Percentiles rank a stretch among this genome's conserved stretches.
These are phyloP conservation scores for Nannochloropsis gaditana DNA, from an alignment of 108 stramenopile genomes.

Conservation along the genomic window DNA sequence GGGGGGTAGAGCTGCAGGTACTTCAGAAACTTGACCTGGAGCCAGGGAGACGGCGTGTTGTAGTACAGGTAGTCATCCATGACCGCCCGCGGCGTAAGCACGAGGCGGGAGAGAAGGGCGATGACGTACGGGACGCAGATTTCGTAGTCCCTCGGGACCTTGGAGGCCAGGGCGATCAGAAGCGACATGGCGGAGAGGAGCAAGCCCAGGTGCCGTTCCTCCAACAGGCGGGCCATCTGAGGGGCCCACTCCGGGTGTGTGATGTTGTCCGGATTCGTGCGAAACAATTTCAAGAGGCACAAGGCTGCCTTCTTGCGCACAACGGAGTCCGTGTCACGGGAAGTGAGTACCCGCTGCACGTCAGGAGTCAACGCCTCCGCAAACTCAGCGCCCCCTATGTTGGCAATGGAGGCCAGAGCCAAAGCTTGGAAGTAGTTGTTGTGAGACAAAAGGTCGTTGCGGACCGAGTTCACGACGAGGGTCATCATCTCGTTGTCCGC, in stretches of 20 bases:
- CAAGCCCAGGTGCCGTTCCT: constrained; percentile 82
- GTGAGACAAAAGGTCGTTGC: constrained; percentile 50
- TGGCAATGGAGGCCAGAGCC: constrained; percentile 72
- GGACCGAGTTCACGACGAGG: constrained; percentile 55
- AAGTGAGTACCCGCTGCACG: constrained; percentile 73
- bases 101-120: constrained; percentile 76
- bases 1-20: constrained; percentile 82
- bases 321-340: constrained; percentile 67
- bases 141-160: constrained; percentile 68
- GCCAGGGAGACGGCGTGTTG: constrained; percentile 83
- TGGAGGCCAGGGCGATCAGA: constrained; percentile 71
- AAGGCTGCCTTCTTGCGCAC: constrained; percentile 92
- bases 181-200: constrained; percentile 79
- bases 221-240: constrained; percentile 70
- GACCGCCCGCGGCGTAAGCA: constrained; percentile 54
- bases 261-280: constrained; percentile 75
- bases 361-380: constrained; percentile 71
- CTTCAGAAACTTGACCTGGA: constrained; percentile 70
- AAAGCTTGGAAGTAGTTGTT: constrained; percentile 37
- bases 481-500: constrained; percentile 66
- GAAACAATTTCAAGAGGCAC: constrained; percentile 76
- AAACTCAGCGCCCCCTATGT: constrained; percentile 72
- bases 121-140: constrained; percentile 80
- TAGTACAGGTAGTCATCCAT: constrained; percentile 84
- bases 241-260: constrained; percentile 75